Conservation (phyloP, 495 filamentous ascomycete genomes). For the Hypoxylon fragiforme region DNA sequence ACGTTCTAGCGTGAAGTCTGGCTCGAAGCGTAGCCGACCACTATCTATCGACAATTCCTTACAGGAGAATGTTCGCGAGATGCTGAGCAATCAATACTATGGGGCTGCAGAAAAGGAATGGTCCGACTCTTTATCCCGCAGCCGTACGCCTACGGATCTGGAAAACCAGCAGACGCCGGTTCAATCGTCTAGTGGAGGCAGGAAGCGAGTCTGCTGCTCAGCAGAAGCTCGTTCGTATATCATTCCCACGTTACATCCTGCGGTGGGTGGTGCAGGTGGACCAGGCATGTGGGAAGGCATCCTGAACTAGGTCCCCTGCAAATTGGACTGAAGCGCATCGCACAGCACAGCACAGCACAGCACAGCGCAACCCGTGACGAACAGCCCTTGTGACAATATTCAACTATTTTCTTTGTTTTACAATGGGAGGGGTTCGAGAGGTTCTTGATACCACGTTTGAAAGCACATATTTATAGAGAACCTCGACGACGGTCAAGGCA, state of each 20-base stretch:
- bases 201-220: constrained; percentile 66
- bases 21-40: constrained; percentile 70
- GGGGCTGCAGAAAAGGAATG: constrained; percentile 36
- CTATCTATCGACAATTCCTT: constrained; percentile 66
- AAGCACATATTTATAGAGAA: constrained; percentile 39
- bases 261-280: constrained; percentile 48
- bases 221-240: constrained; percentile 43
- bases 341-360: too few relatives aligned
- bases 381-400: constrained; percentile 40
- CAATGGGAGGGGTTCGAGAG: constrained; percentile 30
- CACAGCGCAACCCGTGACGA: constrained; percentile 18
- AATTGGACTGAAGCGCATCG: background rate
- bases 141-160: constrained; percentile 21
- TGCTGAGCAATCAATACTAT: constrained; percentile 45
- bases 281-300: constrained; percentile 66
- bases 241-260: constrained; percentile 44
- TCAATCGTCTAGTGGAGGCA: constrained; percentile 43
- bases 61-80: constrained; percentile 74
- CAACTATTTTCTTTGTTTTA: constrained; percentile 38
- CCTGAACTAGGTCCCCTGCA: constrained; percentile 43
- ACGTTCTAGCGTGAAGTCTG: constrained; percentile 28
- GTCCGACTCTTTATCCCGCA: constrained; percentile 42
- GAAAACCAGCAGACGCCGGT: constrained; percentile 42
- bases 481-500: constrained; percentile 29
- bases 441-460: constrained; percentile 37